Evolutionary conservation across 192 early-diverging fungal genomes (phyloP), one percentile per base, ranked within the genome.

Genomic region (Entomortierella chlamydospora): DNA sequence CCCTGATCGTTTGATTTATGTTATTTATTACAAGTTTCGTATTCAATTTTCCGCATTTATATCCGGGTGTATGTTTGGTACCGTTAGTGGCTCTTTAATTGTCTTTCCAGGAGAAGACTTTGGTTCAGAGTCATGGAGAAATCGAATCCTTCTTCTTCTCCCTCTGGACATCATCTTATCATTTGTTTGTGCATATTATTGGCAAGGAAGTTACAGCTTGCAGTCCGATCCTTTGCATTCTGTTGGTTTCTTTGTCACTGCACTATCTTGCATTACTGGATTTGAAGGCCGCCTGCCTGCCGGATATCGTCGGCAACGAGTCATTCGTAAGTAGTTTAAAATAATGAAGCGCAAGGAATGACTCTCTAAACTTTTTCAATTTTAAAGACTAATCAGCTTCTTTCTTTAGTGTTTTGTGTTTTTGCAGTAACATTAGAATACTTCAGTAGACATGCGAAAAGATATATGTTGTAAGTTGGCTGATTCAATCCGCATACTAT

Each of bases 361-460:
- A 47, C 45, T 47, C 4, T 47, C 45, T 47, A 17, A 20, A 20
- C 12, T 47, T 47, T 20, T 15, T 15, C 4, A 20, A 11, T 47
- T 20, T 4, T 11, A 12, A 47, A 17, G 45, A 20, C 45, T 47
- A 47, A 47, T 2, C 45, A 47, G 15, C 12, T 47, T 47, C 45
- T 20, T 20, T 47, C 34, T 10, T 37, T 37, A 47, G 45, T 47
- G 15, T 47, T 20, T 47, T 20, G 12, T 12, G 45, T 47, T 47
- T 47, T 47, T 47, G 45, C 45, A 47, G 45, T 47, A 47, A 47
- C 20, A 47, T 20, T 47, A 47, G 45, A 47, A 47, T 47, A 47
- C 45, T 47, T 47, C 2, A 47, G 45, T 47, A 47, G 45, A 47
- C 45, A 47, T 47, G 5, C 45, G 15, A 47, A 47, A 47, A 47